Percentiles rank a stretch among this genome's conserved stretches.
phyloP scores from a whole-genome alignment of 306 rosid species.

The apple (Malus domestica) region ASM211411v1 NC_041801.1:13361001-13361500 shows the following conservation, averaged over 20 bases:
- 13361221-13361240: constrained; percentile 74
- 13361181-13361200: constrained; percentile 35
- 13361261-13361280: constrained; percentile 99
- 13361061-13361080: not conserved
- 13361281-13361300: constrained; percentile 88
- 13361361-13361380: constrained; percentile 77
- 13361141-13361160: not conserved
- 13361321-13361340: constrained; percentile 82
- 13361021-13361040: not conserved
- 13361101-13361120: not conserved
- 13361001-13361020: not conserved
- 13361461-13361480: not conserved
- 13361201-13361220: constrained; percentile 81
- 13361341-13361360: constrained; percentile 87
- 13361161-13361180: not conserved
- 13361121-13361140: not conserved
- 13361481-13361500: not conserved
- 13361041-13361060: not conserved
- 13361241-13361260: constrained; percentile 79
- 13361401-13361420: constrained; percentile 13
- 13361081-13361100: not conserved
- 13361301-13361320: constrained; percentile 66
- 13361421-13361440: not conserved
- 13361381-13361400: not conserved
- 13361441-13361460: not conserved